These are phyloP conservation scores for Hypoxylon sp. DNA, from an alignment of 2,329 filamentous ascomycete species.

Conservation along the genomic window DNA sequence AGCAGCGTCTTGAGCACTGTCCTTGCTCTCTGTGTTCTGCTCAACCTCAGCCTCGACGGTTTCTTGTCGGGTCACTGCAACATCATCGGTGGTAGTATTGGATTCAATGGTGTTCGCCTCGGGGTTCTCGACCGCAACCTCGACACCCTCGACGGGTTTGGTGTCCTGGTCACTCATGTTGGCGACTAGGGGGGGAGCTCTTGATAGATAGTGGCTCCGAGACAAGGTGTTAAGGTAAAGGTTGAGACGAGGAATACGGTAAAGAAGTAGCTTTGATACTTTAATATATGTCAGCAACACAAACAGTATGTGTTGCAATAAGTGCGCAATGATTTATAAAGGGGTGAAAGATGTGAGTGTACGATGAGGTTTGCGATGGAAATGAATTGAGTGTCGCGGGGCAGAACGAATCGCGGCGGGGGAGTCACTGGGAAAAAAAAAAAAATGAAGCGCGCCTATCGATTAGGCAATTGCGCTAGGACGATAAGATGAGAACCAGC, in stretches of 20 bases:
- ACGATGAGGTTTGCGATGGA: constrained; percentile 4
- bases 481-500: constrained; percentile 4
- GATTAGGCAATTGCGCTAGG: constrained; percentile 10
- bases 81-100: neutral
- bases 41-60: constrained; percentile 28
- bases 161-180: constrained; percentile 57
- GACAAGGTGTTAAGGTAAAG: constrained; percentile 3
- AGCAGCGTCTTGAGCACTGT: constrained; percentile 7
- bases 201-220: constrained; percentile 2
- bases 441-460: constrained; percentile 17
- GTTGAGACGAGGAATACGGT: neutral
- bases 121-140: constrained; percentile 34
- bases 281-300: neutral
- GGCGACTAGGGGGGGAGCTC: constrained; percentile 22
- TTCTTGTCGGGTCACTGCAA: constrained; percentile 13
- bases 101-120: constrained; percentile 15
- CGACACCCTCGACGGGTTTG: constrained; percentile 59
- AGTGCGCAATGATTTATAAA: neutral
- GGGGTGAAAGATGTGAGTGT: neutral
- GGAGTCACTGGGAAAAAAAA: constrained; percentile 28
- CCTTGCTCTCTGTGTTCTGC: constrained; percentile 21
- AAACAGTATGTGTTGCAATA: neutral
- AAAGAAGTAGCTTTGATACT: neutral
- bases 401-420: constrained; percentile 40
- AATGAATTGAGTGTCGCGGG: constrained; percentile 35